Evolutionary conservation across 495 filamentous ascomycete genomes (phyloP).

Genomic region (Penicillium paxilli): DNA sequence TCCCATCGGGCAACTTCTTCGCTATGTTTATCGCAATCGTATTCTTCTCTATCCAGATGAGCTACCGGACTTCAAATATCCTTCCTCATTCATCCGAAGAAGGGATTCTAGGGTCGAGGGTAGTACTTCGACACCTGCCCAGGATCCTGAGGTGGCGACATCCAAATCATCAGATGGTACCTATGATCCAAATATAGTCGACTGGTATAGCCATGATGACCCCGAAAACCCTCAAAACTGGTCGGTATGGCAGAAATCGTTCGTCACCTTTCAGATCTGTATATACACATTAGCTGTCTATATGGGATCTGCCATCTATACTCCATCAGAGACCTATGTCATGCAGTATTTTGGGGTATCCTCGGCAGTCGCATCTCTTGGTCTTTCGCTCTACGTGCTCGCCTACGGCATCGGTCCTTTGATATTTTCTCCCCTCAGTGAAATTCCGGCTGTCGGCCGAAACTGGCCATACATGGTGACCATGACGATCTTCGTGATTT

Average conservation of each 20-base stretch:
- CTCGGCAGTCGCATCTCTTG: background rate
- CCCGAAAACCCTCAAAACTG: background rate
- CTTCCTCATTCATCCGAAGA: background rate
- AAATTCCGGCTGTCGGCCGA: slow-evolving; percentile 47
- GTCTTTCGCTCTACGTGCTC: background rate
- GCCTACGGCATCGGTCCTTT: background rate
- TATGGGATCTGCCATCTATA: background rate
- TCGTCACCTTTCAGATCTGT: background rate
- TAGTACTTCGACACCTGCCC: background rate
- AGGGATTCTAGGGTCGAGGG: background rate
- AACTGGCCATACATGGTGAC: slow-evolving; percentile 46
- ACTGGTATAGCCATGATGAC: background rate
- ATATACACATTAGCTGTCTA: background rate
- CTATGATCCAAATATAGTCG: background rate
- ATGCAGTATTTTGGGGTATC: background rate
- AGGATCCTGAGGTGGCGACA: background rate
- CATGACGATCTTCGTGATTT: slow-evolving; percentile 45
- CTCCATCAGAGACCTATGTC: background rate
- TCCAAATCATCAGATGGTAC: background rate
- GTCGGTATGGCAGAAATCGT: background rate
- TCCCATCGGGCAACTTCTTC: background rate
- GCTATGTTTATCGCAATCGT: background rate
- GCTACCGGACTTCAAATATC: background rate
- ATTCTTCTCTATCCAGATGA: background rate
- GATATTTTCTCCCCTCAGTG: slow-evolving; percentile 40